Evolutionary conservation across 352 stramenopile species (phyloP).

Genomic region (Phytophthora aleatoria): DNA sequence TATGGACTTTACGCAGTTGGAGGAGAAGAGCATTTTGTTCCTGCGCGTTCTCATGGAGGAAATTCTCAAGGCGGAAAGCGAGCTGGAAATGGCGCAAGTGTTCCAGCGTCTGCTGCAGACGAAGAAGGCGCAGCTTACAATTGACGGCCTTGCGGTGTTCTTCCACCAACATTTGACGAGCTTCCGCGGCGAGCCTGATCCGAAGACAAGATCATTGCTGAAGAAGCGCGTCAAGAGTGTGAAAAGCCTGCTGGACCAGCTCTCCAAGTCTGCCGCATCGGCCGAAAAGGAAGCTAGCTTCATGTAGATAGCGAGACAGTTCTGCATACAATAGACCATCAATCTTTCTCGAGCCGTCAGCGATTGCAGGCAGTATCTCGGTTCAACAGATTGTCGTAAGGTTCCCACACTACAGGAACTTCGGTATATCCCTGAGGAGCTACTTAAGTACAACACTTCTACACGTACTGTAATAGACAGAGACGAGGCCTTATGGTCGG

Average conservation of each 20-base stretch:
- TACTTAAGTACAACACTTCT: too few species aligned
- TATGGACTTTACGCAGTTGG: constrained; percentile 92
- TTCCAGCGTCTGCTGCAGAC: constrained; percentile 81
- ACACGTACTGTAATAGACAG: too few species aligned
- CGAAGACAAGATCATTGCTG: constrained; percentile 42
- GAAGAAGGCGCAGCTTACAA: constrained; percentile 80
- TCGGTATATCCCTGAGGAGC: too few species aligned
- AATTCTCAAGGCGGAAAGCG: constrained; percentile 71
- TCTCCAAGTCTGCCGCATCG: constrained; percentile 59
- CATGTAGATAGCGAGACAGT: constrained; percentile 38
- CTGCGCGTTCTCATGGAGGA: constrained; percentile 82
- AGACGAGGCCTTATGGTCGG: background rate
- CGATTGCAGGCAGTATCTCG: background rate
- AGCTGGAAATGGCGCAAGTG: constrained; percentile 67
- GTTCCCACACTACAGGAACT: too few species aligned
- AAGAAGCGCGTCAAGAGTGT: constrained; percentile 71
- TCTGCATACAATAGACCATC: constrained; percentile 23
- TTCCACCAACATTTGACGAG: constrained; percentile 79
- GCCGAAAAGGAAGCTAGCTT: constrained; percentile 55
- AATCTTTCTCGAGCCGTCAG: background rate
- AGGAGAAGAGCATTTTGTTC: constrained; percentile 89
- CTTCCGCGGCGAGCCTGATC: constrained; percentile 57
- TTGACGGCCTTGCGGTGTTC: constrained; percentile 81
- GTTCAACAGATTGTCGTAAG: too few species aligned
- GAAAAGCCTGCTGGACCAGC: constrained; percentile 68